Evolutionary conservation across 176 grass and related monocot species (phyloP), one percentile per base, ranked within the genome.

Genomic region (Eragrostis curvula): DNA sequence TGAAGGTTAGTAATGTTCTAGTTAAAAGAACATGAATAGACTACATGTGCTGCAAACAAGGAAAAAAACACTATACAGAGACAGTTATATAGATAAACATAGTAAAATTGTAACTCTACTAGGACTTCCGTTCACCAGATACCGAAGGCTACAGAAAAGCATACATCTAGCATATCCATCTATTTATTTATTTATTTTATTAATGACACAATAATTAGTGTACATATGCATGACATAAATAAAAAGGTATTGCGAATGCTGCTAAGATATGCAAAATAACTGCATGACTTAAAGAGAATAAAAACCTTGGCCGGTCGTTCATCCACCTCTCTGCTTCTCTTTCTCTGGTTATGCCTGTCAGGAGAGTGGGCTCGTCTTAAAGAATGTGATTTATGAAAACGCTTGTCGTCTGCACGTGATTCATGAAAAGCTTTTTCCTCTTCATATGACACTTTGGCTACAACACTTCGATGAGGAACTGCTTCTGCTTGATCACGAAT

Each of bases 381-480:
- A 83, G 80, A 11, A 70, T 74, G 42, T 75, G 69, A 79, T 85
- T 49, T 92, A 77, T 61, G 57, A 59, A 10, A 63, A 60, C 30
- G 21, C 61, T 79, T 86, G 41, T 84, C 90, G 60, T 86, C 91
- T 77, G 75, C 55, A 63, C 59, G 24, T 66, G 43, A 70, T 74
- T 77, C 71, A 44, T 32, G 58, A 63, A 12, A 32, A 68, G 53
- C 23, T 41, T 82, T 86, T 47, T 88, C 92, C 77, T 86, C 91
- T 70, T 77, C 66, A 60, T 88, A 78, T 20, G 85, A 86, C 74
- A 93, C 84, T 81, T 87, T 76, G 64, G 82, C 87, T 42, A 99
- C 82, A 72, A 96, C 89, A 68, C 96, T 99, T 70, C 68, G 87
- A 68, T 96, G 93, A 81, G 93, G 83, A 88, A 92, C 57, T 80